phyloP scores from a whole-genome alignment of 2,329 filamentous ascomycete genomes.

The Xylariaceae sp. region DNA sequence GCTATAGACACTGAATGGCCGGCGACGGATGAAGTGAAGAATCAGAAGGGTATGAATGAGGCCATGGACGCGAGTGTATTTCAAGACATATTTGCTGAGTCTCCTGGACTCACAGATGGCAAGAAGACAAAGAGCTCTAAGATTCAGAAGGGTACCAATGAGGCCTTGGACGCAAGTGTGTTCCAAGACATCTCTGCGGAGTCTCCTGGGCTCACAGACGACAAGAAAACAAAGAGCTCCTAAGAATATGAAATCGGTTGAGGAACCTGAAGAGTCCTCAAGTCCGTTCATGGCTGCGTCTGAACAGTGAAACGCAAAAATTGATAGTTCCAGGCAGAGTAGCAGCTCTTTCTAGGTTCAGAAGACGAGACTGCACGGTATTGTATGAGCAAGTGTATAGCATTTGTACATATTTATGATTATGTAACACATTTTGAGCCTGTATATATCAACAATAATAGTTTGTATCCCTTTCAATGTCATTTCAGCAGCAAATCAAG shows the following conservation, averaged over 20 bases:
- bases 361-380: background rate
- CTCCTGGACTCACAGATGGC: background rate
- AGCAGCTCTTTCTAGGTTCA: background rate
- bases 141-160: too few species aligned
- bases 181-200: too few species aligned
- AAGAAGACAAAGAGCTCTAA: background rate
- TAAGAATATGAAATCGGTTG: too few species aligned
- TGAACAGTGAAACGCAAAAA: too few species aligned
- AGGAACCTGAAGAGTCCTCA: too few species aligned
- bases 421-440: background rate
- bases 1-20: background rate
- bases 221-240: too few species aligned
- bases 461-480: too few species aligned
- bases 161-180: too few species aligned
- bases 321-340: conserved; percentile 2
- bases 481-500: too few species aligned
- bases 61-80: conserved; percentile 12
- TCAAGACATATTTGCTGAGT: conserved; percentile 1
- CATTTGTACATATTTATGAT: conserved; percentile 13
- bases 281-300: too few species aligned
- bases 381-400: background rate
- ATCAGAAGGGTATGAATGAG: background rate
- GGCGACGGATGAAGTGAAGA: background rate
- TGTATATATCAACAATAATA: background rate
- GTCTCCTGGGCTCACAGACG: too few species aligned